Evolutionary conservation across 192 early-diverging fungal species (phyloP).

Genomic region (Coemansia sp.): DNA sequence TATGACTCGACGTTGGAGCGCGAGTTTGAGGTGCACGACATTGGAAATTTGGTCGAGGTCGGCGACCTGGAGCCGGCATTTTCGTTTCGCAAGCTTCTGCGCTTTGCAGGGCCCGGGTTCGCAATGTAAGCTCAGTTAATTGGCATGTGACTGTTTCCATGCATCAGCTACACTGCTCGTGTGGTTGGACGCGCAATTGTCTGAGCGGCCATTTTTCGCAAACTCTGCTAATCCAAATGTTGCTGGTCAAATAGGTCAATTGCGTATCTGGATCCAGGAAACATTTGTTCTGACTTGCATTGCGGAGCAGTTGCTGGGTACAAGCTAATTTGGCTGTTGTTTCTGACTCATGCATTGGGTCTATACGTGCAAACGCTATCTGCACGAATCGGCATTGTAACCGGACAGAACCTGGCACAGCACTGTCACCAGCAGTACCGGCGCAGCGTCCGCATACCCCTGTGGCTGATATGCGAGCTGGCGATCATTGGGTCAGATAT

Average conservation of each 20-base stretch:
- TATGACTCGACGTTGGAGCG: constrained; percentile 15
- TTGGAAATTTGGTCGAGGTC: constrained; percentile 50
- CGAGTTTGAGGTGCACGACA: constrained; percentile 48
- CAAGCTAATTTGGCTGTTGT: constrained; percentile 65
- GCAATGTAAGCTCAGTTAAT: constrained; percentile 41
- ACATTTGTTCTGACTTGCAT: constrained; percentile 71
- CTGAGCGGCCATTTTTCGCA: neutral
- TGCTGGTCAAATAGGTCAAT: constrained; percentile 52
- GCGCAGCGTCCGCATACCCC: constrained; percentile 33
- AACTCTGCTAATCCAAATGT: neutral
- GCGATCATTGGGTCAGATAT: constrained; percentile 74
- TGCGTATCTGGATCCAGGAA: constrained; percentile 71
- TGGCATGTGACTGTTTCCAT: constrained; percentile 2
- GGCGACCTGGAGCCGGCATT: constrained; percentile 55
- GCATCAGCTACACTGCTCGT: neutral
- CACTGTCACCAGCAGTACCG: constrained; percentile 52
- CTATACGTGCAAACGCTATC: constrained; percentile 64
- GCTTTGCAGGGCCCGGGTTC: constrained; percentile 66
- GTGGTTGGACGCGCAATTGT: no score
- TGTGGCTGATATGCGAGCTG: constrained; percentile 64
- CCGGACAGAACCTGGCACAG: constrained; percentile 65
- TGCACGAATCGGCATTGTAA: constrained; percentile 64
- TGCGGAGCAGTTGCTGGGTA: constrained; percentile 67
- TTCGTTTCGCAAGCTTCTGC: constrained; percentile 62
- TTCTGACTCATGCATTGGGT: constrained; percentile 64